Conservation (phyloP, 345 rosid species). For the Laguncularia racemosa region DNA sequence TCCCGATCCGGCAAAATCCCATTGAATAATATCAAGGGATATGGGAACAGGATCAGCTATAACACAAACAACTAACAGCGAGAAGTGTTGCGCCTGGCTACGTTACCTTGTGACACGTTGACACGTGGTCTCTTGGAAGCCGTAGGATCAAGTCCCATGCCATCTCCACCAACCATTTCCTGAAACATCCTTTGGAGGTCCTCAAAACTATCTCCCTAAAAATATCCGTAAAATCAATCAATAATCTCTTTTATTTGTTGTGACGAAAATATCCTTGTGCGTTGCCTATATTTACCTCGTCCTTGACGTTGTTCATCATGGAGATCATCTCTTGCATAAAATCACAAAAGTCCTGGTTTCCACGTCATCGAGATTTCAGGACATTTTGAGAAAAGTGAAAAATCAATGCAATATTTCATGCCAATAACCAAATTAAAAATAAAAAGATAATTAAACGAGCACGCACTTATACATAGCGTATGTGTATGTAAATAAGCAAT, state of each 20-base stretch:
- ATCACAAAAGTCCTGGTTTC: conserved; percentile 60
- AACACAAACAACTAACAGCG: conserved; percentile 10
- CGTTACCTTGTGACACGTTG: conserved; percentile 22
- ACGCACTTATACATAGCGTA: too few relatives aligned
- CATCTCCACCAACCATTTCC: conserved; percentile 67
- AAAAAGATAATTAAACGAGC: too few relatives aligned
- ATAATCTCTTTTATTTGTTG: neutral
- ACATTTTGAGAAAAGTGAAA: too few relatives aligned
- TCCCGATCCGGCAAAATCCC: too few relatives aligned
- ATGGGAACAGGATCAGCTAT: too few relatives aligned
- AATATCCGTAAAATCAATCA: neutral
- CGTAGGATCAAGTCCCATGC: conserved; percentile 21
- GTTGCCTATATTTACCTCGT: conserved; percentile 37
- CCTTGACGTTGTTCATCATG: conserved; percentile 81
- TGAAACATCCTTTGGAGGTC: conserved; percentile 84
- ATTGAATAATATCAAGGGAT: too few relatives aligned
- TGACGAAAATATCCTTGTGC: neutral
- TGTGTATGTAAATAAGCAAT: too few relatives aligned
- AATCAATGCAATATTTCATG: too few relatives aligned
- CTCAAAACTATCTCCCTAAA: conserved; percentile 73
- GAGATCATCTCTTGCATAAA: conserved; percentile 93
- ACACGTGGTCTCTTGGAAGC: conserved; percentile 41
- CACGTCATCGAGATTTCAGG: neutral
- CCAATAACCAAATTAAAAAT: too few relatives aligned
- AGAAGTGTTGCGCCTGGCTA: conserved; percentile 29